Percentiles rank a stretch among this genome's conserved stretches.
Evolutionary conservation across 768 basidiomycete species (phyloP).

Genomic region (Auricularia cornea): DNA sequence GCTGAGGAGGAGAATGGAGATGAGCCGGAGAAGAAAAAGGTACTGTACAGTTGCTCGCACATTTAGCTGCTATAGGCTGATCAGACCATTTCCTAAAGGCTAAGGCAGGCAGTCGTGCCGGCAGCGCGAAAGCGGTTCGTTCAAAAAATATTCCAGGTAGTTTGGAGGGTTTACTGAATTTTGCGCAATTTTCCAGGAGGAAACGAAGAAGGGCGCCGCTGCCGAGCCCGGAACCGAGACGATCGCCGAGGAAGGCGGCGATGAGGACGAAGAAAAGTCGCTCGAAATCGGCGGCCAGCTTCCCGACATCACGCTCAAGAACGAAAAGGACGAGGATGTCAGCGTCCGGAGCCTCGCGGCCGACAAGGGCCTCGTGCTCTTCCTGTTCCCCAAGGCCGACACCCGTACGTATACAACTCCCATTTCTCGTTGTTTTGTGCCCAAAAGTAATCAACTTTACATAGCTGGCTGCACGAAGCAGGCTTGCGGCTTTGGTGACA

Average conservation of each 20-base stretch:
- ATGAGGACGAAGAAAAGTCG: conserved; percentile 14
- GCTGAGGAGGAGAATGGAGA: conserved; percentile 7
- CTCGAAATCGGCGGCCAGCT: conserved; percentile 70
- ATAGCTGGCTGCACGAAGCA: conserved; percentile 89
- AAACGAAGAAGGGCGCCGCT: conserved; percentile 7
- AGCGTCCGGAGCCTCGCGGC: conserved; percentile 53
- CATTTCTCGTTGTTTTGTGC: conserved; percentile 10
- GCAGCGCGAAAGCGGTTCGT: background rate
- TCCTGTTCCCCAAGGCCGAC: conserved; percentile 79
- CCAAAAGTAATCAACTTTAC: too few relatives aligned
- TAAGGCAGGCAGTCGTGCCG: background rate
- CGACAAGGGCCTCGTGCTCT: conserved; percentile 73
- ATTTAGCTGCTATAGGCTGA: background rate
- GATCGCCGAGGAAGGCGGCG: conserved; percentile 13
- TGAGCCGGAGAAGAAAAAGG: conserved; percentile 7
- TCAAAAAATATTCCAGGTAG: too few relatives aligned
- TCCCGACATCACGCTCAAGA: conserved; percentile 68
- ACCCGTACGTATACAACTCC: conserved; percentile 66
- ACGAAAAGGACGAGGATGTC: conserved; percentile 76
- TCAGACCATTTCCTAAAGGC: background rate
- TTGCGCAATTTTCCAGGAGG: background rate
- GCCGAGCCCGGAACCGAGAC: conserved; percentile 9
- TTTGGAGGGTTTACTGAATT: background rate
- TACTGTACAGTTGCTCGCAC: too few relatives aligned
- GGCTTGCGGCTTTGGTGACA: conserved; percentile 87